A percentile compares a stretch with the other conserved stretches of the same genome.
phyloP scores from a whole-genome alignment of 1,284 basidiomycete genomes.

The Crocinoboletus sp. region DNA sequence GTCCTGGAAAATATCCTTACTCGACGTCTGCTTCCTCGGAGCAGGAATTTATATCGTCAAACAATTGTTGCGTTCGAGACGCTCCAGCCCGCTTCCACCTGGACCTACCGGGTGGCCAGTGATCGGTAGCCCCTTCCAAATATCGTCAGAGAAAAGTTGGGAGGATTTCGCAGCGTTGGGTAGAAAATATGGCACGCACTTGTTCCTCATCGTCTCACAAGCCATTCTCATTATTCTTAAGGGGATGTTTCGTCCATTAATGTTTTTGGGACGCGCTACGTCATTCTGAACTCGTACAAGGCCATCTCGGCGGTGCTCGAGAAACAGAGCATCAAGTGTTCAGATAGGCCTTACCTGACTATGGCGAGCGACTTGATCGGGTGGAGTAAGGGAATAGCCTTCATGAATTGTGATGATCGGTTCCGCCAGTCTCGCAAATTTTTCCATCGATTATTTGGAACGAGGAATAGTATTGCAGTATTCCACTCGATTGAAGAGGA shows the following conservation, averaged over 20 bases:
- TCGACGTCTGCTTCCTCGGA: slow-evolving; percentile 12
- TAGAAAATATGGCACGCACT: slow-evolving; percentile 35
- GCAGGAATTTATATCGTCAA: slow-evolving; percentile 11
- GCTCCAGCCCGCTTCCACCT: slow-evolving; percentile 25
- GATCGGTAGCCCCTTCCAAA: slow-evolving; percentile 37
- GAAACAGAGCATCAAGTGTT: slow-evolving; percentile 26
- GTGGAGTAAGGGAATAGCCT: slow-evolving; percentile 17
- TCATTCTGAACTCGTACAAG: slow-evolving; percentile 25
- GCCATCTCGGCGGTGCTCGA: slow-evolving; percentile 25
- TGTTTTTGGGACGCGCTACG: slow-evolving; percentile 17
- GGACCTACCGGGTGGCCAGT: slow-evolving; percentile 32
- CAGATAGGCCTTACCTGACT: slow-evolving; percentile 20
- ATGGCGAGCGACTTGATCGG: slow-evolving; percentile 29
- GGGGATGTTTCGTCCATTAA: slow-evolving; percentile 23
- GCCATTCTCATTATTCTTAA: not conserved
- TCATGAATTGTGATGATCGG: slow-evolving; percentile 21
- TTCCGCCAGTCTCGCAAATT: slow-evolving; percentile 19
- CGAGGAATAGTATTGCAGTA: slow-evolving; percentile 10
- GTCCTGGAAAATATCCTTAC: not conserved
- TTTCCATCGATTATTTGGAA: slow-evolving; percentile 29
- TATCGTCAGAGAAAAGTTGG: slow-evolving; percentile 40
- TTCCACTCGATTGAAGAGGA: slow-evolving; percentile 24
- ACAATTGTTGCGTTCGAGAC: slow-evolving; percentile 1
- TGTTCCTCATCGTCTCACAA: not conserved
- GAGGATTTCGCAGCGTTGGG: slow-evolving; percentile 43